Percentiles rank a stretch among this genome's conserved stretches.
Evolutionary conservation across 208 protist species (phyloP).

Genomic region (Histomonas meleagridis): DNA sequence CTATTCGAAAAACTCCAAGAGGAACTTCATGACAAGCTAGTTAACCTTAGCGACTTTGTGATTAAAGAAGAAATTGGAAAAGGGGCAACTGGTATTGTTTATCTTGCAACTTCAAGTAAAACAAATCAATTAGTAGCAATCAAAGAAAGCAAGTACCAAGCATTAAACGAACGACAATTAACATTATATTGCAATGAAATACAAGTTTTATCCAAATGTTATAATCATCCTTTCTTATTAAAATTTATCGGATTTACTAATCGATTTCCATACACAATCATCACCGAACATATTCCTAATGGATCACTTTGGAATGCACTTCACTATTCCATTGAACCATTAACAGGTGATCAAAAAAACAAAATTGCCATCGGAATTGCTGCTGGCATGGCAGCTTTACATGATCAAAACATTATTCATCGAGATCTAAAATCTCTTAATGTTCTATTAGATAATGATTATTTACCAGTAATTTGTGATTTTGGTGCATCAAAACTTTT

Average conservation of each 20-base stretch:
- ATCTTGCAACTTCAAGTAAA: background rate
- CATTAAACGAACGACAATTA: background rate
- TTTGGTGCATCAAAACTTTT: background rate
- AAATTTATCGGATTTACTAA: background rate
- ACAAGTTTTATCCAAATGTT: background rate
- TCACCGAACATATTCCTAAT: background rate
- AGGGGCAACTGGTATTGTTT: background rate
- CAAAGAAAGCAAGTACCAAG: background rate
- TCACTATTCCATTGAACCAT: background rate
- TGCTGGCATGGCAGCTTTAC: background rate
- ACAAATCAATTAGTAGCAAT: background rate
- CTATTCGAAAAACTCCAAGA: too few species aligned
- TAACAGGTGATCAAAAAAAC: background rate
- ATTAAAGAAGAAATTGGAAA: background rate
- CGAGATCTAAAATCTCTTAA: background rate
- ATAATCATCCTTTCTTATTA: background rate
- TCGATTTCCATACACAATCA: background rate
- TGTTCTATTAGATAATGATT: background rate
- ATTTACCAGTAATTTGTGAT: background rate
- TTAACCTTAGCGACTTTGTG: background rate
- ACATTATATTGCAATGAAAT: background rate
- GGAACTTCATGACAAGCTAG: too few species aligned
- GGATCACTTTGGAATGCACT: background rate
- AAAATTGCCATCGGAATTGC: constrained; percentile 7
- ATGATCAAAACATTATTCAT: background rate